Evolutionary conservation across 139 green algal genomes (phyloP), one percentile per base, ranked within the genome.

Genomic region (Spirogloea muscicola): DNA sequence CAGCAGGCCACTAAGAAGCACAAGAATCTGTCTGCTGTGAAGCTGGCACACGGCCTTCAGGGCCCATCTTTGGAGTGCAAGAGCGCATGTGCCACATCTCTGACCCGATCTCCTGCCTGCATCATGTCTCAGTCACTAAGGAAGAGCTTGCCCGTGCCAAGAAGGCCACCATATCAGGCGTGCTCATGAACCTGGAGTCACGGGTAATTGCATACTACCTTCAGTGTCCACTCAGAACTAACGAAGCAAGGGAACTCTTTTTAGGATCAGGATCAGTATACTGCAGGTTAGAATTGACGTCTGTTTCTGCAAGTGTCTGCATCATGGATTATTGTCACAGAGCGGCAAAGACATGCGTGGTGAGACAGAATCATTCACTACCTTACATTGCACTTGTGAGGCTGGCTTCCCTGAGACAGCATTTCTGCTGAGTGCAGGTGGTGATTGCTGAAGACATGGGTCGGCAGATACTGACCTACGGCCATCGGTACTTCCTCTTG

Each of bases 131-230:
- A 34, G 82, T 93, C 42, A 77, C 68, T 27, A 81, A 83, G 0
- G 82, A 84, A 37, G 92, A 98, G 84, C 79, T 98, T 44, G 84
- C 89, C 62, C 84, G 94, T 18, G 94, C 94, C 72, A 97, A 97
- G 89, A 68, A 72, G 1, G 68, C 80, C 5, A 82, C 80, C 49
- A 76, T 87, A 51, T 79, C 74, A 16, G 73, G 69, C 21, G 90
- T 98, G 38, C 83, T 92, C 33, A 96, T 94, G 81, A 96, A 96
- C 72, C 87, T 98, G 31, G 94, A 98, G 83, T 91, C 84, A 64
- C 90, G 66, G 57, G 74, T 80, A 38, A 77, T 44, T 72, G 37
- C 16, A 7, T 38, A 38, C 10, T n/a, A 51, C 13, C 43, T 51
- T 16, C 10, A 51, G 43, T 51, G 43, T 51, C 43, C 43, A 16